Base-by-base conservation (phyloP, 345 rosid genomes). In the Euclidium syriacum region DNA sequence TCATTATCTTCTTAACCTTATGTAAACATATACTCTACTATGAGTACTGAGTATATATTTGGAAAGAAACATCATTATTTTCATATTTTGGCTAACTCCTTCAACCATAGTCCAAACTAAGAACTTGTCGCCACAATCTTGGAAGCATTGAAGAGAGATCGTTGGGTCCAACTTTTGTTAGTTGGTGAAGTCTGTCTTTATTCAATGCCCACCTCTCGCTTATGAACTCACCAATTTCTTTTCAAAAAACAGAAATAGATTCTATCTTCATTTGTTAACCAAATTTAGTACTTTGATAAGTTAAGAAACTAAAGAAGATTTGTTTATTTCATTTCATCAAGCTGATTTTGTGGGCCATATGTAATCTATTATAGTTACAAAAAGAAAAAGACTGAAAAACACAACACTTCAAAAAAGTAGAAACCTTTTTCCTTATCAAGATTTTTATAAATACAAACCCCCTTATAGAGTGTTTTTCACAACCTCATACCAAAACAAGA, bases 281-380 rank as follows among this genome's bases (percentile, higher is more conserved):
- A 38, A 19, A 58, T 58, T 58, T 67, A 39, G 65, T 29, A 67
- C 15, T 67, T 9, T 50, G 14, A 39, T 58, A 50, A 32, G 53
- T 50, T 68, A 32, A 41, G 60, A 59, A 41, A 58, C 44, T 58
- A 67, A 58, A 68, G 66, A 59, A 41, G 46, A 18, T 58, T 51
- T 59, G 60, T 50, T 59, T 40, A 68, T 18, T 68, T 58, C 60
- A 51, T 41, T 50, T 59, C 30, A 68, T 68, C 39, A 68, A 59
- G 53, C 30, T 23, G 53, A 59, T 68, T 32, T 42, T 19, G 59
- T 41, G 73, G 73, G 73, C 18, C 72, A 58, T 50, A 40, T 17
- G 66, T 51, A 41, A 68, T 68, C 73, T 40, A 58, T 10, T 59
- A 17, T 50, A 68, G 60, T 58, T 68, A 52, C 32, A 5, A 14